Conservation (phyloP, 1,284 basidiomycete genomes). For the Cutaneotrichosporon sp. region DNA sequence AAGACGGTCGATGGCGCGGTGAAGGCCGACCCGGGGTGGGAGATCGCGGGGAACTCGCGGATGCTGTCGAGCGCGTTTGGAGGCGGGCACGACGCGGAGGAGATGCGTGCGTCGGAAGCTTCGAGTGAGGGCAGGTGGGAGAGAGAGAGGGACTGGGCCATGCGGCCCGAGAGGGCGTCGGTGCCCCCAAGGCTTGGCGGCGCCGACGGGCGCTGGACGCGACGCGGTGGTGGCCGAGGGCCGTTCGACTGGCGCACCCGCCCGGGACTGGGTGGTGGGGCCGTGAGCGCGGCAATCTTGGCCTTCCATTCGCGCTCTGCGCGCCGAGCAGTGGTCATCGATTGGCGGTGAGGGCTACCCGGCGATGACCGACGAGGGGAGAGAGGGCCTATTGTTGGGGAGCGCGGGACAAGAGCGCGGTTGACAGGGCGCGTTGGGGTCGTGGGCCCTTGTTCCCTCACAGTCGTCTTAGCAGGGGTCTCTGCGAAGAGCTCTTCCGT, state of each 20-base stretch:
- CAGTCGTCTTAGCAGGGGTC: constrained; percentile 1
- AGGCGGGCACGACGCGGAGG: neutral
- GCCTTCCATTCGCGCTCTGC: constrained; percentile 44
- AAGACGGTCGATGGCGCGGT: neutral
- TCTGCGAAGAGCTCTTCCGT: neutral
- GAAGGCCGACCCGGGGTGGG: constrained; percentile 1
- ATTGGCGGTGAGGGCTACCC: constrained; percentile 1
- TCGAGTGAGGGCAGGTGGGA: constrained; percentile 1
- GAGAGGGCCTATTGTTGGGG: neutral
- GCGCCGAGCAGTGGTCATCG: constrained; percentile 12
- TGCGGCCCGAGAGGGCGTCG: neutral
- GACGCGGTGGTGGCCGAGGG: constrained; percentile 13
- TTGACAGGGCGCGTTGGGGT: neutral
- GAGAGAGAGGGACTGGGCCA: neutral
- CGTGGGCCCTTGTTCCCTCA: neutral
- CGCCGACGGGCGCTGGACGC: constrained; percentile 9
- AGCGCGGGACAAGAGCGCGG: constrained; percentile 4
- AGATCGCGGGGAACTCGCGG: neutral
- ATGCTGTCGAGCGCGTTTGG: constrained; percentile 3
- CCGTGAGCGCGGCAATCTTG: constrained; percentile 33
- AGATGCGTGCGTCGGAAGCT: neutral
- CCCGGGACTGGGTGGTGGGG: neutral
- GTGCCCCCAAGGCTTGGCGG: neutral
- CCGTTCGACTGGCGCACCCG: neutral
- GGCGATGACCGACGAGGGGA: constrained; percentile 4